Evolutionary conservation across 805 yeast genomes (phyloP).

Genomic region (Teunomyces gatunensis): DNA sequence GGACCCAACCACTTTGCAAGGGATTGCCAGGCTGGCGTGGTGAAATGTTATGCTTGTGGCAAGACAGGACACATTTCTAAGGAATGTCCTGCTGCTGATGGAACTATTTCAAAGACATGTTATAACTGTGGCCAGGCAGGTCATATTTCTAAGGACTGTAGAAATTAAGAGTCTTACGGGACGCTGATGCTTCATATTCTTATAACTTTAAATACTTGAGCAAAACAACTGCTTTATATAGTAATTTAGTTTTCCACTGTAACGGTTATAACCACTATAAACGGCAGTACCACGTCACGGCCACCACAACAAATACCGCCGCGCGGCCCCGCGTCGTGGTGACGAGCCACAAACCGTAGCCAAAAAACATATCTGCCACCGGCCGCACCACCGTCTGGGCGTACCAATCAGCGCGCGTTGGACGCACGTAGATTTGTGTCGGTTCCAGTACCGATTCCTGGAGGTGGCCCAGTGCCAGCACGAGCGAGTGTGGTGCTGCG

Average conservation of each 20-base stretch:
- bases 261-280: neutral
- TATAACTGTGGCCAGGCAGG: conserved; percentile 78
- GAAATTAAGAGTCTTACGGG: conserved; percentile 2
- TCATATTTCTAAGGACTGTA: conserved; percentile 82
- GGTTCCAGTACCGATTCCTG: conserved; percentile 34
- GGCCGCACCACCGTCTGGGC: conserved; percentile 24
- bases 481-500: conserved; percentile 33
- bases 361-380: conserved; percentile 28
- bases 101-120: conserved; percentile 53
- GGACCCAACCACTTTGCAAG: conserved; percentile 92
- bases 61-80: conserved; percentile 84
- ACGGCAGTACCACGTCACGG: neutral
- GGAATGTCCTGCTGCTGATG: conserved; percentile 63
- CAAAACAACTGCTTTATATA: too few species aligned
- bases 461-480: conserved; percentile 28
- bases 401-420: conserved; percentile 30
- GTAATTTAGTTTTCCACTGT: neutral
- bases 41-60: conserved; percentile 92
- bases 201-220: neutral
- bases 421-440: conserved; percentile 36
- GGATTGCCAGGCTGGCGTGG: conserved; percentile 71
- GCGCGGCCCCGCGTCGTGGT: conserved; percentile 34
- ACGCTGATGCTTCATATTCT: too few species aligned
- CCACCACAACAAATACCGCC: conserved; percentile 7
- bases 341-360: conserved; percentile 33